phyloP scores from a whole-genome alignment of 208 protist genomes.

The Crithidia bombi region DNA sequence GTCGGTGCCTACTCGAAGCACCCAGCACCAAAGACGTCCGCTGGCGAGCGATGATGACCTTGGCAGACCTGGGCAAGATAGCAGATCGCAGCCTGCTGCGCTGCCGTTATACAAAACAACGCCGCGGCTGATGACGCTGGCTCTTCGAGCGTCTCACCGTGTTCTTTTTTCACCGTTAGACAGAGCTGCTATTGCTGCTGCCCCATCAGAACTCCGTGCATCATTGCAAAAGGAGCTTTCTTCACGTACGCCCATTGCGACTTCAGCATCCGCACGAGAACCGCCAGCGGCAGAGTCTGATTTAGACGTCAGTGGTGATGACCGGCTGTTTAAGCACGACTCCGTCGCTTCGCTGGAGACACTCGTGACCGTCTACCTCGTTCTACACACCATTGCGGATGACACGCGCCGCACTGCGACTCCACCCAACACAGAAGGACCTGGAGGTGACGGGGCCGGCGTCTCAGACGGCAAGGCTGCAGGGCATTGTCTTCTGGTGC shows the following conservation, averaged over 20 bases:
- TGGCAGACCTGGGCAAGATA: too few relatives aligned
- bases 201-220: background rate
- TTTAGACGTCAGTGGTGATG: background rate
- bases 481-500: background rate
- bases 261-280: too few relatives aligned
- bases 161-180: slow-evolving; percentile 1
- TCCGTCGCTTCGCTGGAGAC: slow-evolving; percentile 13
- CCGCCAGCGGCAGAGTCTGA: background rate
- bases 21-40: background rate
- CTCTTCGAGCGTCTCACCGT: background rate
- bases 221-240: too few relatives aligned
- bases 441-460: too few relatives aligned
- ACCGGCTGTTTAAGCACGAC: background rate
- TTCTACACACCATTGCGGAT: background rate
- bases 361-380: slow-evolving; percentile 25
- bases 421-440: too few relatives aligned
- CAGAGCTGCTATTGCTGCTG: background rate
- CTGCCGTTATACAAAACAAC: too few relatives aligned
- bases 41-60: too few relatives aligned
- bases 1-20: background rate
- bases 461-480: too few relatives aligned
- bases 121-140: background rate
- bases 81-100: too few relatives aligned
- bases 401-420: too few relatives aligned
- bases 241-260: too few relatives aligned